Percentiles rank a stretch among this genome's conserved stretches.
Conservation (phyloP, 495 filamentous ascomycete genomes). For the Tuber calosporum region DNA sequence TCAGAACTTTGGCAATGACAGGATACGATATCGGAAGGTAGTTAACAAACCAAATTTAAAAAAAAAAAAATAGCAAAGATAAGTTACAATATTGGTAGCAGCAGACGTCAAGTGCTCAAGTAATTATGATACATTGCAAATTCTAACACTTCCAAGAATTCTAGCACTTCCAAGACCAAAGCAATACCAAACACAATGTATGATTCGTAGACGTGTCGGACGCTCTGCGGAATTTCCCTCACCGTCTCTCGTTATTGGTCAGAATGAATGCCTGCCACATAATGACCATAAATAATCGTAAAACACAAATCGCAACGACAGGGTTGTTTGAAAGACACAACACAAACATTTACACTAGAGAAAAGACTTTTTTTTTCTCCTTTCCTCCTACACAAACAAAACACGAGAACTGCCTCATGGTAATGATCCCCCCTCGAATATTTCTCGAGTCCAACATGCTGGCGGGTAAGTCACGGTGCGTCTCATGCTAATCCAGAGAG, state of each 20-base stretch:
- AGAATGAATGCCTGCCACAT: not conserved
- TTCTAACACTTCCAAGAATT: too few species aligned
- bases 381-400: not conserved
- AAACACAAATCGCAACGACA: not conserved
- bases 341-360: not conserved
- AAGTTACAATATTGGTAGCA: not conserved
- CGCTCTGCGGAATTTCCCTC: not conserved
- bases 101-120: not conserved
- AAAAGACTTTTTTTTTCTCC: not conserved
- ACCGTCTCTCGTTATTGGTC: not conserved
- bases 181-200: not conserved
- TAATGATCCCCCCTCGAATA: not conserved
- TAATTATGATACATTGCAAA: not conserved
- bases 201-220: conserved; percentile 1
- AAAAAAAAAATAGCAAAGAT: too few species aligned
- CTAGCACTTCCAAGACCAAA: not conserved
- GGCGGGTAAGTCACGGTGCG: not conserved
- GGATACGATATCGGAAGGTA: not conserved
- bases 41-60: not conserved
- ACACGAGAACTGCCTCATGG: not conserved
- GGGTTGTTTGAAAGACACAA: not conserved
- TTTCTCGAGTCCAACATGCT: not conserved
- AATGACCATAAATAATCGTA: not conserved
- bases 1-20: not conserved
- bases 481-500: not conserved